Base-by-base conservation (phyloP, 1,139 yeast genomes). In the Pneumocystis carinii region DNA sequence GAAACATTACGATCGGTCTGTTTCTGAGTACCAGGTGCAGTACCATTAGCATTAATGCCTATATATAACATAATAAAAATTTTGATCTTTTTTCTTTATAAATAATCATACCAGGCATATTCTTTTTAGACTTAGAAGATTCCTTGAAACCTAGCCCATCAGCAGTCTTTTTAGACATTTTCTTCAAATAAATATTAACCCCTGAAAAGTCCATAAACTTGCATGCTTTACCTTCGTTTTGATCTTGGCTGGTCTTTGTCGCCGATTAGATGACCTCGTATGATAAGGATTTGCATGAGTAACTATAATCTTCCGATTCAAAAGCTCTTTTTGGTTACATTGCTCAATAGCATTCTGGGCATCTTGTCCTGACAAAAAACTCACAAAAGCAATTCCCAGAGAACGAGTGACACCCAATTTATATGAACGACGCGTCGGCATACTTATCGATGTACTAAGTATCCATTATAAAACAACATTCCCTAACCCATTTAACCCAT, bases 271-370 rank as follows among this genome's bases (percentile, higher is more conserved):
- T 24, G 32, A 1, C 27, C 6, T 48, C 14, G 19, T 8, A 6
- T 19, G 55, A 8, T 42, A 27, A 17, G 55, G 55, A 48, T 48
- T 48, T 12, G 55, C 55, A 12, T 24, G 24, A 24, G 55, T 48
- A 19, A 48, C 55, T 12, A 12, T 48, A 14, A 48, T 19, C 12
- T 1, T 24, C 15, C 55, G 24, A 12, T 48, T 15, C 8, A 48
- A 24, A 12, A 24, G 19, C 29, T 48, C 55, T 48, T 24, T 48
- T 19, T 12, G 29, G 10, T 48, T 19, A 24, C 29, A 48, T 14
- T 12, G 14, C 1, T 86, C 90, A 69, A 87, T 78, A 66, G 97
- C 97, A 67, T 85, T 82, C 78, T 86, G 84, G 70, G 98, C 97
- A 75, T 89, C 96, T 62, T 90, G 97, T 69, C 86, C 79, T 64